Evolutionary conservation across 495 filamentous ascomycete genomes (phyloP).

Genomic region (Penicillium taxi): DNA sequence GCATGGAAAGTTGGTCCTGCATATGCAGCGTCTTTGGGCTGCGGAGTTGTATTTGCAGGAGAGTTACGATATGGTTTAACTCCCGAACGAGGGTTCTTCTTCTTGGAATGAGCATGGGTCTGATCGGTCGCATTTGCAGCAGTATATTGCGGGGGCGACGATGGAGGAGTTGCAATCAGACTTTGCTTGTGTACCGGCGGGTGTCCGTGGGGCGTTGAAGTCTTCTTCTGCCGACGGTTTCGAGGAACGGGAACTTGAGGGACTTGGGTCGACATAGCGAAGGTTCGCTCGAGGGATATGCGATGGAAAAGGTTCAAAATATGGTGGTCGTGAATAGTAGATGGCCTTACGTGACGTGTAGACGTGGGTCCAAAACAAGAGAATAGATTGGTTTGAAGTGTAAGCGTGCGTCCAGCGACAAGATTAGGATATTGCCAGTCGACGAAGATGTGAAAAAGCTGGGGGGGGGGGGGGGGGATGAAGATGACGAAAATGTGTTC

Average conservation of each 20-base stretch:
- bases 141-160: constrained; percentile 34
- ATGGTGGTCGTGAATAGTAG: constrained; percentile 21
- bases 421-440: constrained; percentile 10
- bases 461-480: constrained; percentile 4
- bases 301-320: constrained; percentile 18
- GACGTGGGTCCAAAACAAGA: too few relatives aligned
- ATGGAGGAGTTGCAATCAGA: constrained; percentile 35
- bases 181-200: too few relatives aligned
- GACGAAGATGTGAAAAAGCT: constrained; percentile 13
- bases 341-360: too few relatives aligned
- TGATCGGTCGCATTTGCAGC: constrained; percentile 27
- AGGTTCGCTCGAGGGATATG: constrained; percentile 40
- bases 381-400: too few relatives aligned
- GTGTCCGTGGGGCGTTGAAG: constrained; percentile 25
- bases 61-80: constrained; percentile 33
- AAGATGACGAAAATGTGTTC: too few relatives aligned
- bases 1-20: constrained; percentile 93
- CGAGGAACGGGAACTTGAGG: constrained; percentile 31
- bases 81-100: constrained; percentile 29
- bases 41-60: constrained; percentile 6
- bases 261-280: constrained; percentile 39
- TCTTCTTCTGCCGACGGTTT: constrained; percentile 29
- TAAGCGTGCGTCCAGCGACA: too few relatives aligned
- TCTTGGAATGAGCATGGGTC: constrained; percentile 28
- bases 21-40: constrained; percentile 55